A percentile compares a stretch with the other conserved stretches of the same genome.
These are phyloP conservation scores for Didymella sp. DNA, from an alignment of 2,329 filamentous ascomycete species.

Conservation along the genomic window DNA sequence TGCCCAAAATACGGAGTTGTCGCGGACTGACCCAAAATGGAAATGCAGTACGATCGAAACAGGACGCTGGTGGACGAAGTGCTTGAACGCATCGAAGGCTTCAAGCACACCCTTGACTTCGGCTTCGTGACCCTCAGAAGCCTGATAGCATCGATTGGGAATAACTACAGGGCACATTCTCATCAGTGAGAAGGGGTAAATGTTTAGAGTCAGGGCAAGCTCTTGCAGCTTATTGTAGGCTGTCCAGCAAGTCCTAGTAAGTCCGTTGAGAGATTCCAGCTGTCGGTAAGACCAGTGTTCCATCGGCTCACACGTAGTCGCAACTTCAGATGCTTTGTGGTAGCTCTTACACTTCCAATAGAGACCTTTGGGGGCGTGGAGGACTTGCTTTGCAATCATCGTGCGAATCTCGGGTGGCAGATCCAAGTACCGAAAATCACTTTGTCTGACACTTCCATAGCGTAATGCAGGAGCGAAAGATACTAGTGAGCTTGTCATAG, in stretches of 20 bases:
- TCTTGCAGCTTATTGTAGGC: background rate
- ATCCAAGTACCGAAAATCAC: background rate
- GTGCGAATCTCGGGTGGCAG: background rate
- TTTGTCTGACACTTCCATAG: background rate
- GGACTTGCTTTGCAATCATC: background rate
- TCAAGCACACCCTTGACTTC: background rate
- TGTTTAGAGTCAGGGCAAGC: background rate
- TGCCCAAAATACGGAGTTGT: background rate
- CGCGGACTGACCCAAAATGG: background rate
- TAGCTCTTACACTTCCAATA: background rate
- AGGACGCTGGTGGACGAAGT: background rate
- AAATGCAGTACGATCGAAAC: background rate
- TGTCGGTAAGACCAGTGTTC: background rate
- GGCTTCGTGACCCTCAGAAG: background rate
- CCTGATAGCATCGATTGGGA: background rate
- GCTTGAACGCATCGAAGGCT: background rate
- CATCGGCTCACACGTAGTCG: background rate
- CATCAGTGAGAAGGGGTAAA: background rate
- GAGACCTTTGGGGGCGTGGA: background rate
- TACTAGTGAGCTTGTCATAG: too few relatives aligned
- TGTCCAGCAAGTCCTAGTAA: background rate
- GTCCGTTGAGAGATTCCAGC: background rate
- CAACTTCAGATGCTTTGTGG: background rate
- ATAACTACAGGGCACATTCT: background rate
- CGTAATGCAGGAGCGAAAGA: too few relatives aligned